Percentiles rank a stretch among this genome's conserved stretches.
phyloP scores from a whole-genome alignment of 352 stramenopile genomes.

The Peronospora tabacina region DNA sequence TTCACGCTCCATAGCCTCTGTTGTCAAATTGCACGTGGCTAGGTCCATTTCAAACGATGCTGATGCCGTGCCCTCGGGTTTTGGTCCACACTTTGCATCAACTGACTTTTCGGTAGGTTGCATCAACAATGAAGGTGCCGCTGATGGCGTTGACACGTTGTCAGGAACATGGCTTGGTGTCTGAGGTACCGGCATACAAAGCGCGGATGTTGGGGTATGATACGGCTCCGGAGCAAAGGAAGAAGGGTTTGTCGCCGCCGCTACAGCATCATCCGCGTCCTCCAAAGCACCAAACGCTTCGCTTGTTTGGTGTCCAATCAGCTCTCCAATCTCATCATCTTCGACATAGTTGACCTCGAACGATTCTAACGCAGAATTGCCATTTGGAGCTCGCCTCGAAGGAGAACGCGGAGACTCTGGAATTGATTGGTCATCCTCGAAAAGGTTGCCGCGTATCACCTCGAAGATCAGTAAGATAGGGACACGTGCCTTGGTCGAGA shows the following conservation, averaged over 20 bases:
- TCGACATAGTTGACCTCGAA: slow-evolving; percentile 63
- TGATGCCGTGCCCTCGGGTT: slow-evolving; percentile 7
- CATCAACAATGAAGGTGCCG: slow-evolving; percentile 21
- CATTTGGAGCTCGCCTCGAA: slow-evolving; percentile 27
- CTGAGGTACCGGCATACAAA: slow-evolving; percentile 39
- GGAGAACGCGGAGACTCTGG: slow-evolving; percentile 50
- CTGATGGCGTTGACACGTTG: slow-evolving; percentile 48
- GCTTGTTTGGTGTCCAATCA: slow-evolving; percentile 64
- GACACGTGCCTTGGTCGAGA: slow-evolving; percentile 82
- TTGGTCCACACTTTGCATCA: slow-evolving; percentile 8
- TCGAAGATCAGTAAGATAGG: slow-evolving; percentile 87
- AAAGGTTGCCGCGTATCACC: slow-evolving; percentile 73
- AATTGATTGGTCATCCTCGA: slow-evolving; percentile 38
- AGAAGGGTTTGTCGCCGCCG: slow-evolving; percentile 7
- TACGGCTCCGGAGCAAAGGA: slow-evolving; percentile 10
- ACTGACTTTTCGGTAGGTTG: slow-evolving; percentile 14
- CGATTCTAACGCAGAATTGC: slow-evolving; percentile 34
- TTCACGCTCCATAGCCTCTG: slow-evolving; percentile 75
- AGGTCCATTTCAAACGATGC: slow-evolving; percentile 54
- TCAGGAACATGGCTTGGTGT: slow-evolving; percentile 57
- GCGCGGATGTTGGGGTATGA: slow-evolving; percentile 12
- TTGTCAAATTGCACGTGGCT: slow-evolving; percentile 43
- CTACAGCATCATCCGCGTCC: slow-evolving; percentile 24
- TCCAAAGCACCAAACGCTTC: slow-evolving; percentile 42
- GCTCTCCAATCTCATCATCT: slow-evolving; percentile 66